A percentile compares a stretch with the other conserved stretches of the same genome.
Conservation (phyloP, 306 rosid species). For the Dryas octopetala region DNA sequence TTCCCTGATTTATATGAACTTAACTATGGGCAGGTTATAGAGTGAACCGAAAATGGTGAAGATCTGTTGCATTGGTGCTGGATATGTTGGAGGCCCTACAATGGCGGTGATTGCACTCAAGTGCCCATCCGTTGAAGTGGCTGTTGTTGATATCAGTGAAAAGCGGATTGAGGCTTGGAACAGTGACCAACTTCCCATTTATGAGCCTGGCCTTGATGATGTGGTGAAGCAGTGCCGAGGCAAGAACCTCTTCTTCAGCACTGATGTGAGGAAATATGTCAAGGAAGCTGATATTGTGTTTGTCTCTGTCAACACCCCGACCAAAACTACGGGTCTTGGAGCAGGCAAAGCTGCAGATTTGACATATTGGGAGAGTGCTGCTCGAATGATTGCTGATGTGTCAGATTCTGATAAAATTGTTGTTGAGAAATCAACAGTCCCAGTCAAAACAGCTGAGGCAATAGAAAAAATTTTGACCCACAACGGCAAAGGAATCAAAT, state of each 20-base stretch:
- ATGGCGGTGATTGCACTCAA: conserved; percentile 97
- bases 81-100: conserved; percentile 98
- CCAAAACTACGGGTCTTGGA: conserved; percentile 86
- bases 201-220: conserved; percentile 90
- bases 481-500: conserved; percentile 80
- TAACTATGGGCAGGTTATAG: conserved; percentile 40
- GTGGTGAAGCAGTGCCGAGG: conserved; percentile 81
- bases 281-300: conserved; percentile 86
- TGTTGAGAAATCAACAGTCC: conserved; percentile 95
- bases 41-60: conserved; percentile 75
- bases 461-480: conserved; percentile 91
- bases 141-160: conserved; percentile 83
- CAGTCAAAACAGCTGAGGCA: conserved; percentile 96
- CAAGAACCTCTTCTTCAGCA: conserved; percentile 95
- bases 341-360: conserved; percentile 96
- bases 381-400: conserved; percentile 94
- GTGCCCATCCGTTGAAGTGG: conserved; percentile 85
- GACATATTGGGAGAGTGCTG: conserved; percentile 97
- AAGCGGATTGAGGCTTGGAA: conserved; percentile 90
- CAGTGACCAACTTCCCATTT: conserved; percentile 92
- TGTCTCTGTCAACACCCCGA: conserved; percentile 93
- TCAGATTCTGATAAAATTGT: conserved; percentile 89
- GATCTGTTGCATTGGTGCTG: conserved; percentile 99
- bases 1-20: conserved; percentile 29
- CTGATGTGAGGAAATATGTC: conserved; percentile 85